Conservation (phyloP, 169 alveolate genomes). For the Cryptosporidium ubiquitum region DNA sequence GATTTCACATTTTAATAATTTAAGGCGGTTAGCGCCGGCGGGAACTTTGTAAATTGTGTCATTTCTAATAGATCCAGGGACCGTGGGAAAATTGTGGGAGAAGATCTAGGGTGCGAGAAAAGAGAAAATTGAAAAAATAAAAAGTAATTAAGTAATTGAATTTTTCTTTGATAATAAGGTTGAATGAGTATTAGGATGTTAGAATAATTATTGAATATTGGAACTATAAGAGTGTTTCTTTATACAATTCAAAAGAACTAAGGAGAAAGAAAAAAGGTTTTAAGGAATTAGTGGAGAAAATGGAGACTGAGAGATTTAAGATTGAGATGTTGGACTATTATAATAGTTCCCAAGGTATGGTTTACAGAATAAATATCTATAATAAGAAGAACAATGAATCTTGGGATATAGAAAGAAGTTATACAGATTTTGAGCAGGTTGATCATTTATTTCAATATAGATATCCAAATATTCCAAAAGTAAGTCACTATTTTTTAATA, state of each 20-base stretch:
- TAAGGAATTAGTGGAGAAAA: neutral
- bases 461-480: conserved; percentile 66
- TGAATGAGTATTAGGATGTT: neutral
- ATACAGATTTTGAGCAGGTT: conserved; percentile 48
- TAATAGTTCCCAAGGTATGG: neutral
- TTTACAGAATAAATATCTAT: conserved; percentile 39
- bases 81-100: conserved; percentile 4
- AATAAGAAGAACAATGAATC: conserved; percentile 33
- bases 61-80: conserved; percentile 12
- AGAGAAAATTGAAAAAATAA: neutral
- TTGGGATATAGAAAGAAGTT: conserved; percentile 67
- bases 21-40: neutral
- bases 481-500: neutral
- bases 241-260: neutral
- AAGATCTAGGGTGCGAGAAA: neutral
- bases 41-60: neutral
- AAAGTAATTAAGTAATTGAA: neutral
- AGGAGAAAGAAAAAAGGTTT: no score
- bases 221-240: neutral
- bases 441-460: conserved; percentile 63
- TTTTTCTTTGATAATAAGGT: neutral
- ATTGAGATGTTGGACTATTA: conserved; percentile 63
- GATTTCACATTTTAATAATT: neutral
- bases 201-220: no score
- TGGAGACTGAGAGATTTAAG: conserved; percentile 58